phyloP scores from a whole-genome alignment of 1,139 yeast genomes.

The Hanseniaspora sp. region DNA sequence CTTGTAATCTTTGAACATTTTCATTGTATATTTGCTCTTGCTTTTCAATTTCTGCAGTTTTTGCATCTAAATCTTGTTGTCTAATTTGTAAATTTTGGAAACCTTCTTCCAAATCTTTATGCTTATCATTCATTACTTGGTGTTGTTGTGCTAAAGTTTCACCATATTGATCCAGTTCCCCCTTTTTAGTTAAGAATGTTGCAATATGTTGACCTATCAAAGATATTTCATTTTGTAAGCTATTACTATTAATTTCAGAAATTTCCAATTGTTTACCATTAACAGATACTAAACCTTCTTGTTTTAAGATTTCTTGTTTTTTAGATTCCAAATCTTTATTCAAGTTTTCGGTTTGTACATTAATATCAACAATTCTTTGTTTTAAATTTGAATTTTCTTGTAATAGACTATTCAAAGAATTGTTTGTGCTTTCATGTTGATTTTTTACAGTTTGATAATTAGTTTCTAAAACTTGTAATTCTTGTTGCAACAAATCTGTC shows the following conservation, averaged over 20 bases:
- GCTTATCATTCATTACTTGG: conserved; percentile 32
- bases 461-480: conserved; percentile 71
- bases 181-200: conserved; percentile 26
- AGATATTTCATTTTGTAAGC: conserved; percentile 41
- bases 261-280: conserved; percentile 60
- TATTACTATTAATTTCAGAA: conserved; percentile 37
- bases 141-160: conserved; percentile 31
- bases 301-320: conserved; percentile 45
- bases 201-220: conserved; percentile 30
- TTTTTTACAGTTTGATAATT: conserved; percentile 61
- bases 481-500: conserved; percentile 60
- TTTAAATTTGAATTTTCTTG: conserved; percentile 49
- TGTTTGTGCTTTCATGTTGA: conserved; percentile 7
- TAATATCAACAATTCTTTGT: conserved; percentile 55
- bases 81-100: conserved; percentile 27
- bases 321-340: conserved; percentile 45
- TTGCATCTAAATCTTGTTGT: conserved; percentile 29
- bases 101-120: conserved; percentile 20
- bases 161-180: conserved; percentile 34
- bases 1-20: conserved; percentile 31
- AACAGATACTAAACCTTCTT: conserved; percentile 53
- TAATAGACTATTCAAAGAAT: conserved; percentile 52
- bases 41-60: conserved; percentile 27
- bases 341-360: conserved; percentile 54
- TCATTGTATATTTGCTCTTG: conserved; percentile 32